Conservation (phyloP, 2,329 filamentous ascomycete species). For the Trichophyton rubrum region DNA sequence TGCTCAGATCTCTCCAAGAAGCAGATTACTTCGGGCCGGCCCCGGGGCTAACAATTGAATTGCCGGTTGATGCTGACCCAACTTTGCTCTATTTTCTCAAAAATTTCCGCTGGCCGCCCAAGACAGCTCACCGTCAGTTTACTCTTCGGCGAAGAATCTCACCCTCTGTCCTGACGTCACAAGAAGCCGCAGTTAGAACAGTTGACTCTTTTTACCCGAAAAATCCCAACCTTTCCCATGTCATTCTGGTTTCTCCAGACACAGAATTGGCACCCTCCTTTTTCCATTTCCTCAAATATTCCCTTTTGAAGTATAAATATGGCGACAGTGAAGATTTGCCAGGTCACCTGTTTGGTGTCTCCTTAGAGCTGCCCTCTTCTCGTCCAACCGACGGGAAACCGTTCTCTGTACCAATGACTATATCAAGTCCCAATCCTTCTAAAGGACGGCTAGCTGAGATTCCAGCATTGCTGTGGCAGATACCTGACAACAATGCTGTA, state of each 20-base stretch:
- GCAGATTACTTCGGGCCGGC: slow-evolving; percentile 62
- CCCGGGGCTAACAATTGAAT: slow-evolving; percentile 72
- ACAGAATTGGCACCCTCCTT: slow-evolving; percentile 68
- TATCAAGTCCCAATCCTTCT: neutral
- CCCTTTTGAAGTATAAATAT: slow-evolving; percentile 64
- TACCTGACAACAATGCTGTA: slow-evolving; percentile 67
- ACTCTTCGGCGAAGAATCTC: slow-evolving; percentile 64
- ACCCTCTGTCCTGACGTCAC: slow-evolving; percentile 45
- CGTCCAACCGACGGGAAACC: slow-evolving; percentile 41
- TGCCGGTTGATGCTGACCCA: slow-evolving; percentile 58
- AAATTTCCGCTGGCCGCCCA: slow-evolving; percentile 55
- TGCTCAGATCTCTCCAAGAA: slow-evolving; percentile 60
- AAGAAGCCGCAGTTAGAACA: slow-evolving; percentile 61
- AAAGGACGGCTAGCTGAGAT: slow-evolving; percentile 18
- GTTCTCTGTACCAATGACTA: slow-evolving; percentile 38
- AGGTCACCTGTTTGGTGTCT: slow-evolving; percentile 60
- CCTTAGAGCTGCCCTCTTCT: slow-evolving; percentile 56
- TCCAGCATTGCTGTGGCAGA: slow-evolving; percentile 69
- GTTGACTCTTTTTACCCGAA: slow-evolving; percentile 80
- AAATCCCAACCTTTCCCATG: slow-evolving; percentile 51
- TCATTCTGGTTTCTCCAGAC: slow-evolving; percentile 74
- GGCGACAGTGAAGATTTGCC: slow-evolving; percentile 39
- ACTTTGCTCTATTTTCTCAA: slow-evolving; percentile 52
- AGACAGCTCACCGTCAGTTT: slow-evolving; percentile 38
- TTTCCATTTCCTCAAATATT: slow-evolving; percentile 74